Conservation (phyloP, 345 rosid genomes). For the Pelargonium nanum region DNA sequence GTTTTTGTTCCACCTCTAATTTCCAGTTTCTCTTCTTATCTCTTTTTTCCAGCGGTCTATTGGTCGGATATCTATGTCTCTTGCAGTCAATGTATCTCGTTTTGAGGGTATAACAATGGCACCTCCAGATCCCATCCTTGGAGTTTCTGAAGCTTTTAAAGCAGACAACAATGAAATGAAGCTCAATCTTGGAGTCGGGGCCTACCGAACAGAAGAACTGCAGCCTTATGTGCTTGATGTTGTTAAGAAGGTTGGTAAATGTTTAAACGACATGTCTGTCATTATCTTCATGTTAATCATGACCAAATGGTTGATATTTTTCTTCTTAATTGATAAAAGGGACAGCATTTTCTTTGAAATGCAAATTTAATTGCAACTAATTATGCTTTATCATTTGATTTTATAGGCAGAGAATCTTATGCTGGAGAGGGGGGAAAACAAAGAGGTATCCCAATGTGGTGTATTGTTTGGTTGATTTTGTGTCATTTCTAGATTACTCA, state of each 20-base stretch:
- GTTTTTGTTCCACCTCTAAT: neutral
- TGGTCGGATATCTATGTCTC: constrained; percentile 56
- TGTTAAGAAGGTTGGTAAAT: constrained; percentile 68
- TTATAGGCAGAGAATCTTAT: constrained; percentile 78
- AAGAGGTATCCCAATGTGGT: constrained; percentile 54
- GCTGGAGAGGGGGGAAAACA: constrained; percentile 85
- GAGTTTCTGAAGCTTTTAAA: constrained; percentile 88
- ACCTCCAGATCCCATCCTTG: constrained; percentile 97
- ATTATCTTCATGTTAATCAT: neutral
- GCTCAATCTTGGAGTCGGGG: constrained; percentile 99
- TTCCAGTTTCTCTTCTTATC: constrained; percentile 4
- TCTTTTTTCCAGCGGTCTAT: constrained; percentile 35
- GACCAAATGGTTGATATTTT: neutral
- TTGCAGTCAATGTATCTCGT: constrained; percentile 58
- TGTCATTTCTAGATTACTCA: constrained; percentile 1
- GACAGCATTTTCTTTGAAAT: constrained; percentile 2
- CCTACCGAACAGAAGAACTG: constrained; percentile 86
- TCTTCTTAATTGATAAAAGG: neutral
- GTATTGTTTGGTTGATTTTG: constrained; percentile 5
- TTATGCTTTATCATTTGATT: constrained; percentile 2
- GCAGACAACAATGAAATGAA: constrained; percentile 69
- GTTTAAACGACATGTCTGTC: neutral
- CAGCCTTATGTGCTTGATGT: constrained; percentile 93
- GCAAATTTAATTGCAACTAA: neutral
- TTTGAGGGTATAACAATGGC: constrained; percentile 86